These are phyloP conservation scores for Polytolypa hystricis DNA, from an alignment of 2,329 filamentous ascomycete genomes.

Conservation along the genomic window DNA sequence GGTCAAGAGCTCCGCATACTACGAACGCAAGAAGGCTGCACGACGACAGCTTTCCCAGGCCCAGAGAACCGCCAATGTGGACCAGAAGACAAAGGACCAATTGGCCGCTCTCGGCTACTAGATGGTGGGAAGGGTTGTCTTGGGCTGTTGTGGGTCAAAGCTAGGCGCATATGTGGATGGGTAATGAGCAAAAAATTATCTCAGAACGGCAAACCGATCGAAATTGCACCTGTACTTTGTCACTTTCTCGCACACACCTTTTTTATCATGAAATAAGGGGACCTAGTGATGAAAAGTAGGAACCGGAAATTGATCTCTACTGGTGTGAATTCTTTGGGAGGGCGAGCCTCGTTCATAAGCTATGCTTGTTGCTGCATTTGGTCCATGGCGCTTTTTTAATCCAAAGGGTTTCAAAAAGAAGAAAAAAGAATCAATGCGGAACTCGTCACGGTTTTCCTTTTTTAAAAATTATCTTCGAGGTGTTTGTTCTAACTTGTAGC, in stretches of 20 bases:
- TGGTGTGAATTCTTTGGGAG: constrained; percentile 30
- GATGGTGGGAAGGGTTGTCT: constrained; percentile 31
- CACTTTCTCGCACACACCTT: constrained; percentile 11
- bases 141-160: constrained; percentile 27
- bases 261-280: constrained; percentile 13
- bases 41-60: constrained; percentile 83
- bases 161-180: constrained; percentile 27
- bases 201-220: constrained; percentile 30
- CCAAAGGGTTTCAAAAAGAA: constrained; percentile 30
- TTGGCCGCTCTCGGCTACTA: constrained; percentile 91
- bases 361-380: constrained; percentile 24
- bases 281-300: constrained; percentile 10
- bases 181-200: constrained; percentile 27
- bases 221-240: constrained; percentile 20
- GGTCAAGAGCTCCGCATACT: constrained; percentile 98
- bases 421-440: too few species aligned
- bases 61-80: constrained; percentile 81
- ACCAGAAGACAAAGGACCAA: constrained; percentile 76
- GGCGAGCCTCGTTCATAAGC: constrained; percentile 33
- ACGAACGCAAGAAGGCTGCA: constrained; percentile 98
- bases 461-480: too few species aligned
- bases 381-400: constrained; percentile 34
- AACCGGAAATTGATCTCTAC: constrained; percentile 10
- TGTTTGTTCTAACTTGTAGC: too few species aligned
- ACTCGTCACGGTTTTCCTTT: too few species aligned